A percentile compares a stretch with the other conserved stretches of the same genome.
Evolutionary conservation across 2,329 filamentous ascomycete genomes (phyloP).

Genomic region (Fusarium veterinarium): DNA sequence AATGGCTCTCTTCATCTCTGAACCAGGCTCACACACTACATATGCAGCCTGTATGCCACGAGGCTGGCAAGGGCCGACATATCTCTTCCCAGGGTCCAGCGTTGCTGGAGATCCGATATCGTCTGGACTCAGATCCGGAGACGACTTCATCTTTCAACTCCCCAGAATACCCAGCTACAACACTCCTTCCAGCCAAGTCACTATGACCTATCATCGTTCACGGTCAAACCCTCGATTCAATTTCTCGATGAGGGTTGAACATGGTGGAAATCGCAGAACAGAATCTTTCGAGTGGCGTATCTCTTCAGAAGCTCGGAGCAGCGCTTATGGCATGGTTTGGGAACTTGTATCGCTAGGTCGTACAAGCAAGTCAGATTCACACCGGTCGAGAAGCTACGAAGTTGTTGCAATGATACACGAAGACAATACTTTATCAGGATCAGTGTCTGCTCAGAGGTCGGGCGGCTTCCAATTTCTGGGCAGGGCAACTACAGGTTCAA

Average conservation of each 20-base stretch:
- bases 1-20: conserved; percentile 16
- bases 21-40: background rate
- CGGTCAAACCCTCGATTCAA: background rate
- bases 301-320: conserved; percentile 9
- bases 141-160: conserved; percentile 21
- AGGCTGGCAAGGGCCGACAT: conserved; percentile 3
- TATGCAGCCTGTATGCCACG: conserved; percentile 30
- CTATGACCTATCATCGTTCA: conserved; percentile 1
- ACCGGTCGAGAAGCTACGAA: conserved; percentile 1
- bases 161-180: conserved; percentile 9
- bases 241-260: conserved; percentile 28
- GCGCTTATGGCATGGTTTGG: conserved; percentile 13
- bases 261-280: background rate
- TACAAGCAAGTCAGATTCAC: background rate
- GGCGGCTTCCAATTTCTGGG: conserved; percentile 20
- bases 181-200: conserved; percentile 5
- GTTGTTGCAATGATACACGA: conserved; percentile 28
- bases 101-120: conserved; percentile 13
- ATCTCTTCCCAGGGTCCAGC: conserved; percentile 9
- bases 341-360: conserved; percentile 22
- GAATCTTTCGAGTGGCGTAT: conserved; percentile 30
- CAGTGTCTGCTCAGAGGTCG: background rate
- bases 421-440: background rate
- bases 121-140: background rate
- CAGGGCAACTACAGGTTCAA: conserved; percentile 4